A percentile compares a stretch with the other conserved stretches of the same genome.
phyloP scores from a whole-genome alignment of 1,284 basidiomycete genomes.

The Austroboletus novae-zelandiae region DNA sequence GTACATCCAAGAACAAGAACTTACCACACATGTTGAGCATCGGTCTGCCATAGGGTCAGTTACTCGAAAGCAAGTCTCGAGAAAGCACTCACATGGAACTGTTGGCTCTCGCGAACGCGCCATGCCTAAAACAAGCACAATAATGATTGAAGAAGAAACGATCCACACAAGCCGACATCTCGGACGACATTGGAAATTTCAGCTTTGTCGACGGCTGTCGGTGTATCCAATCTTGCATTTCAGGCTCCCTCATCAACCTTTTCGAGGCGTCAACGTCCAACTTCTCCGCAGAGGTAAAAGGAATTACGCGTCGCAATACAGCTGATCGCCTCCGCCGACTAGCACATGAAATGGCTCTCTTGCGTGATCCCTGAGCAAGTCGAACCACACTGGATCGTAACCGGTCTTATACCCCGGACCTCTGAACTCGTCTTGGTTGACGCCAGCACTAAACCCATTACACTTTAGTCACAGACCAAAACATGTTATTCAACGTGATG shows the following conservation, averaged over 20 bases:
- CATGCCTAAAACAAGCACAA: slow-evolving; percentile 80
- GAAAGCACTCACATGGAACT: slow-evolving; percentile 74
- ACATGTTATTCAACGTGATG: not conserved
- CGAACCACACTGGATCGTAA: slow-evolving; percentile 92
- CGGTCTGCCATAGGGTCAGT: slow-evolving; percentile 38
- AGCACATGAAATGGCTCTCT: slow-evolving; percentile 82
- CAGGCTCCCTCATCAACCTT: slow-evolving; percentile 70
- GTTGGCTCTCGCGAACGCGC: slow-evolving; percentile 91
- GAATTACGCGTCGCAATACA: slow-evolving; percentile 73
- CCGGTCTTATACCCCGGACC: slow-evolving; percentile 73
- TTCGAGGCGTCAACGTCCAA: slow-evolving; percentile 1
- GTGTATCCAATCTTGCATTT: slow-evolving; percentile 82
- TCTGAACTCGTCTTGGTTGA: slow-evolving; percentile 77
- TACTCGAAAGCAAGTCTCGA: not conserved
- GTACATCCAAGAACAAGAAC: slow-evolving; percentile 18
- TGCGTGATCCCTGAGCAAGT: slow-evolving; percentile 80
- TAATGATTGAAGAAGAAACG: slow-evolving; percentile 91
- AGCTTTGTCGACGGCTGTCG: slow-evolving; percentile 63
- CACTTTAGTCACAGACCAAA: slow-evolving; percentile 46
- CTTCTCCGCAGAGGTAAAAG: not conserved
- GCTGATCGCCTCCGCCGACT: slow-evolving; percentile 83
- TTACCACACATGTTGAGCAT: slow-evolving; percentile 65
- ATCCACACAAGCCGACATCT: slow-evolving; percentile 81
- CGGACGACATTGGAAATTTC: slow-evolving; percentile 61
- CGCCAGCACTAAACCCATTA: slow-evolving; percentile 79